Evolutionary conservation across 2,329 filamentous ascomycete species (phyloP).

Genomic region (Talaromyces rugulosus): DNA sequence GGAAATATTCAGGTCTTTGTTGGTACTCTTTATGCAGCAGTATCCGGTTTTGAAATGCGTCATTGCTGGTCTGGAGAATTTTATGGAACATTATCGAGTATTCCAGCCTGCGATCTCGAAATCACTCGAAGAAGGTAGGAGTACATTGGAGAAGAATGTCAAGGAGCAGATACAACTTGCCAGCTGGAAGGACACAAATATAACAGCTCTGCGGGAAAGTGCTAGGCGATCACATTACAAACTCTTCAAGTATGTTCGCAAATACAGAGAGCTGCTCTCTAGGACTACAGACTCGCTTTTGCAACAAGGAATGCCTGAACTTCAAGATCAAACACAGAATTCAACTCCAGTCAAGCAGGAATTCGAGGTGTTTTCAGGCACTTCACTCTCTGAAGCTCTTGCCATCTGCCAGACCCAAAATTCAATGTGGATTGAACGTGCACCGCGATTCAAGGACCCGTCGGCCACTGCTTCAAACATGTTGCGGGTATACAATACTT

Average conservation of each 20-base stretch:
- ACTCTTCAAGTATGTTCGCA: slow-evolving; percentile 83
- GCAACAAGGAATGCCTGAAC: slow-evolving; percentile 27
- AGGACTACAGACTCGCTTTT: slow-evolving; percentile 66
- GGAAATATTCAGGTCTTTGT: slow-evolving; percentile 57
- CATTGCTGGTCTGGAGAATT: slow-evolving; percentile 65
- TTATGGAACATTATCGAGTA: slow-evolving; percentile 69
- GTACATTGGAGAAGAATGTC: slow-evolving; percentile 81
- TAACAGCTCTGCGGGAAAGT: slow-evolving; percentile 81
- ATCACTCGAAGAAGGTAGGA: slow-evolving; percentile 62
- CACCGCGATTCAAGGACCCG: slow-evolving; percentile 66
- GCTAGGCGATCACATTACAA: slow-evolving; percentile 87
- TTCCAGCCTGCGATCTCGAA: slow-evolving; percentile 66
- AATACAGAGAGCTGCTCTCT: slow-evolving; percentile 75
- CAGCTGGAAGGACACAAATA: slow-evolving; percentile 98
- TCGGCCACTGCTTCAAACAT: slow-evolving; percentile 70
- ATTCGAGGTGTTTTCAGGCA: not conserved
- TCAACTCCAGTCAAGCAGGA: slow-evolving; percentile 12
- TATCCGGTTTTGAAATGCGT: slow-evolving; percentile 57
- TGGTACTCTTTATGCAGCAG: slow-evolving; percentile 58
- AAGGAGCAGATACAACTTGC: slow-evolving; percentile 88
- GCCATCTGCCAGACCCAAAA: slow-evolving; percentile 26
- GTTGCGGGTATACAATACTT: slow-evolving; percentile 56
- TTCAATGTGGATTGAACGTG: slow-evolving; percentile 43
- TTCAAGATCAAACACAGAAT: slow-evolving; percentile 22
- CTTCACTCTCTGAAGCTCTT: slow-evolving; percentile 25